Conservation (phyloP, 257 asterid genomes). For the Solanum peruvianum region DNA sequence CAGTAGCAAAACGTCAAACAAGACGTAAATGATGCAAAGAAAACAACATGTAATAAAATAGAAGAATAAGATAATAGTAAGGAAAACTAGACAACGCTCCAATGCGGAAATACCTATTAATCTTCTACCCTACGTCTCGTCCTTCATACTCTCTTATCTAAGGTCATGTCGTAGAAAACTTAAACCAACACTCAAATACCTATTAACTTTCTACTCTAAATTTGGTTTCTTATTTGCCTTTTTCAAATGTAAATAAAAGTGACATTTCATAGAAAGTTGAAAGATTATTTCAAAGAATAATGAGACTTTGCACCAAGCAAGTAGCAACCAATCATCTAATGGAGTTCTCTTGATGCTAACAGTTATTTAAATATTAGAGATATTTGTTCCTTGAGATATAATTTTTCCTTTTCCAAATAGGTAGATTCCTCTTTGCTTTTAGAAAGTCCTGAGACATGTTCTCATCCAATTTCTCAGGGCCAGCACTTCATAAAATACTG, state of each 20-base stretch:
- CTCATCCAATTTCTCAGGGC: neutral
- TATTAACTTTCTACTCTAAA: neutral
- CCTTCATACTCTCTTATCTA: neutral
- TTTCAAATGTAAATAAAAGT: neutral
- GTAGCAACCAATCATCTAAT: neutral
- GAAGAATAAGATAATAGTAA: neutral
- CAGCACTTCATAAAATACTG: neutral
- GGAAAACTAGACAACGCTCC: neutral
- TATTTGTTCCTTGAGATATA: neutral
- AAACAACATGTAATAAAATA: neutral
- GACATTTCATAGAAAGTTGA: neutral
- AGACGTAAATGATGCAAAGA: neutral
- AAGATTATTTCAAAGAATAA: neutral
- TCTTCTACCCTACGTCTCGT: neutral
- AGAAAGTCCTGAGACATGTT: neutral
- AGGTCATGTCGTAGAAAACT: neutral
- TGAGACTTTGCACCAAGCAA: neutral
- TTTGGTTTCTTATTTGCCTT: neutral
- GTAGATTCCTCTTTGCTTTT: neutral
- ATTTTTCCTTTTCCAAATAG: neutral
- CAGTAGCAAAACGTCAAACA: neutral
- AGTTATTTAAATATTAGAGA: neutral
- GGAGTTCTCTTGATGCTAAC: neutral
- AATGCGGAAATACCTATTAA: neutral
- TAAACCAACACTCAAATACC: neutral